These are phyloP conservation scores for Ilyonectria robusta DNA, from an alignment of 2,329 filamentous ascomycete genomes.

Conservation along the genomic window DNA sequence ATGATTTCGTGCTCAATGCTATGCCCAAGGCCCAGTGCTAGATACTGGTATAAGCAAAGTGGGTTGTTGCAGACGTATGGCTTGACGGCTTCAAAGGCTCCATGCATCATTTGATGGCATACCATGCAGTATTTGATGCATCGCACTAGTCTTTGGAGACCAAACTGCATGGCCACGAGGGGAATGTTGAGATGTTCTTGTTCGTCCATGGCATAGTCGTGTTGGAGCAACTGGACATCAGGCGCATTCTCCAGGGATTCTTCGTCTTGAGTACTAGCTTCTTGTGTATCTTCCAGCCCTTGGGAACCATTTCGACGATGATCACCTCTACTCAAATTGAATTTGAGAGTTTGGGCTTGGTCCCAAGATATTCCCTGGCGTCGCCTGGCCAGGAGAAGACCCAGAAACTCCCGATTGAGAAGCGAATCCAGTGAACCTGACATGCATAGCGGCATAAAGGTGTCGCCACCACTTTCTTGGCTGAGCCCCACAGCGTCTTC, in stretches of 20 bases:
- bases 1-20: conserved; percentile 89
- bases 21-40: conserved; percentile 86
- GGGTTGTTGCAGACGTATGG: conserved; percentile 83
- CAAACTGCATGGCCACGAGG: conserved; percentile 79
- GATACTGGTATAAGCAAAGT: conserved; percentile 90
- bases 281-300: background rate
- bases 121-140: conserved; percentile 91
- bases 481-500: background rate
- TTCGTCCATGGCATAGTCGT: conserved; percentile 51
- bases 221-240: conserved; percentile 38
- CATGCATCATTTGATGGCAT: conserved; percentile 79
- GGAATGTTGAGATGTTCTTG: conserved; percentile 63
- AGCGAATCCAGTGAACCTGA: conserved; percentile 75
- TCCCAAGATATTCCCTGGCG: conserved; percentile 73
- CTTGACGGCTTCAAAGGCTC: conserved; percentile 78
- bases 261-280: background rate
- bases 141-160: conserved; percentile 80
- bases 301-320: conserved; percentile 7
- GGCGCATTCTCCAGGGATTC: conserved; percentile 11
- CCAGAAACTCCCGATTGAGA: conserved; percentile 75
- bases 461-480: conserved; percentile 21
- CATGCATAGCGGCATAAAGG: conserved; percentile 71
- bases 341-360: conserved; percentile 38
- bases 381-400: conserved; percentile 72
- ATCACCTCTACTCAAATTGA: conserved; percentile 23